Base-by-base conservation (phyloP, 2,329 filamentous ascomycete genomes). In the Tothia fuscella region DNA sequence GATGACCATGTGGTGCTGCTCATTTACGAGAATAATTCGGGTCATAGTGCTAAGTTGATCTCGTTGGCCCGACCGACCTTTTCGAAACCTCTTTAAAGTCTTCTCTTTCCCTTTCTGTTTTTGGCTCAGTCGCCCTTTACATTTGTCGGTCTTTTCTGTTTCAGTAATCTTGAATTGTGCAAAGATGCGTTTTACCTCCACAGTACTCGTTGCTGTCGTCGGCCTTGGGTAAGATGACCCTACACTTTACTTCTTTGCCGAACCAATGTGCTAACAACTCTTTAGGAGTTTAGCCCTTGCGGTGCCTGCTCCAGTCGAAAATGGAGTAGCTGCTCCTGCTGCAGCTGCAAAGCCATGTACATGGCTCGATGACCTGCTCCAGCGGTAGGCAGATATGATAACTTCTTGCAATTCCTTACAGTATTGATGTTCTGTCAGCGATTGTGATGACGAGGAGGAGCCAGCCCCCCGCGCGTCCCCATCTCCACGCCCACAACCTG, bases 261-360 rank as follows among this genome's bases (percentile, higher is more conserved):
- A n/a, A n/a, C n/a, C n/a, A n/a, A n/a, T n/a, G 12, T 25, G 4
- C 22, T 37, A n/a, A 37, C 12, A 37, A 3, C 13, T 37, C 5
- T 16, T 9, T 16, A 37, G 35, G n/a, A n/a, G n/a, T n/a, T n/a
- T n/a, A n/a, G 35, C 35, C 35, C 20, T 37, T n/a, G 12, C 35
- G 10, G n/a, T 28, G n/a, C 22, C 21, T 10, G 35, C 21, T 12
- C 35, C 35, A 37, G n/a, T 37, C 19, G 35, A 37, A n/a, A 37
- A 37, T 16, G 35, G 35, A 17, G 22, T 37, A 12, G 22, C 35
- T 17, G 22, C 6, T 37, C 14, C 25, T 21, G 35, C 35, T 10
- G 35, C 35, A 17, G 14, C 21, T 25, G 6, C 21, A n/a, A 3
- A 13, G 14, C 20, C 21, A 37, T 37, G 35, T 17, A 9, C 21